Percentiles rank a stretch among this genome's conserved stretches.
Evolutionary conservation across 2,329 filamentous ascomycete genomes (phyloP).

Genomic region (Bipolaris cookei): DNA sequence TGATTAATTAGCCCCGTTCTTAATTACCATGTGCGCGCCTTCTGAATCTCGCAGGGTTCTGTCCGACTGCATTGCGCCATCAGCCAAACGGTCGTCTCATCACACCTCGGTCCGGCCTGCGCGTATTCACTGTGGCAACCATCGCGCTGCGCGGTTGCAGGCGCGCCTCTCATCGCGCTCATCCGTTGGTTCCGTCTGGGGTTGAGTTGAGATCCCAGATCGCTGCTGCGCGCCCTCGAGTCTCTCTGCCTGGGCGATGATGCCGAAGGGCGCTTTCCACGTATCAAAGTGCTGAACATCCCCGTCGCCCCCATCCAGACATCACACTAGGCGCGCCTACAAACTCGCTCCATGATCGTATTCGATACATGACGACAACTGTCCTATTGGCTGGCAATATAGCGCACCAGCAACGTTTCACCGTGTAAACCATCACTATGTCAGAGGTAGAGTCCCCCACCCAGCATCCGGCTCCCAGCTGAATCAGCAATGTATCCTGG

Average conservation of each 20-base stretch:
- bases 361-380: neutral
- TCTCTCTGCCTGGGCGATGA: constrained; percentile 4
- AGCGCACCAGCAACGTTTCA: neutral
- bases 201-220: neutral
- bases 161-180: neutral
- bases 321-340: constrained; percentile 4
- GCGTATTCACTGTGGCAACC: constrained; percentile 1
- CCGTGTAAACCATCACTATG: constrained; percentile 5
- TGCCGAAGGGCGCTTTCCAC: constrained; percentile 11
- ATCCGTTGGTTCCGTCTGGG: neutral
- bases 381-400: neutral
- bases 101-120: constrained; percentile 5
- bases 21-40: neutral
- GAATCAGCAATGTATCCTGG: neutral
- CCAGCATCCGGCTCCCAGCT: neutral
- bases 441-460: constrained; percentile 10
- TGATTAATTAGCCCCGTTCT: neutral
- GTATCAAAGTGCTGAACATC: constrained; percentile 7
- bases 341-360: neutral
- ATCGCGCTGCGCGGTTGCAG: constrained; percentile 10
- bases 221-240: constrained; percentile 8
- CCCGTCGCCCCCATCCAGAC: neutral
- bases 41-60: constrained; percentile 2
- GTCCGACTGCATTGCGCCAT: neutral
- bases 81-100: constrained; percentile 3